Evolutionary conservation across 1,284 basidiomycete species (phyloP).

Genomic region (Ustilago shanxiensis): DNA sequence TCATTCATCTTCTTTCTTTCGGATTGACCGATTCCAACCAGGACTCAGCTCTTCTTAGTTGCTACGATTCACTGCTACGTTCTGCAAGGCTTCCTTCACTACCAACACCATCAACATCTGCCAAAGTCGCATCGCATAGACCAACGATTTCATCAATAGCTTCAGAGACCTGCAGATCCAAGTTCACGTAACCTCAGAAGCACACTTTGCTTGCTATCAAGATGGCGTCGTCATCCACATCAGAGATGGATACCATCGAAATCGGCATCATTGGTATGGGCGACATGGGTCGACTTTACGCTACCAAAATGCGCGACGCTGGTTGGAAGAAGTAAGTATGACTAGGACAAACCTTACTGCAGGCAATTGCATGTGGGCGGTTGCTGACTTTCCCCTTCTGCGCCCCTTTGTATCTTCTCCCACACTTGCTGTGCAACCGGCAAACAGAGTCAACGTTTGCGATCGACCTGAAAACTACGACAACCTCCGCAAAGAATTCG

Average conservation of each 20-base stretch:
- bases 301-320: conserved; percentile 78
- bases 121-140: not conserved
- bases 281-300: conserved; percentile 95
- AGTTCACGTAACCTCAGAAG: not conserved
- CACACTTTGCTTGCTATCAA: not conserved
- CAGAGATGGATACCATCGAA: conserved; percentile 55
- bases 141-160: not conserved
- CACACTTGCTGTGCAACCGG: not conserved
- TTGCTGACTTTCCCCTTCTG: conserved; percentile 65
- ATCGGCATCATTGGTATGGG: conserved; percentile 72
- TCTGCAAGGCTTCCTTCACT: not conserved
- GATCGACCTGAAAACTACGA: conserved; percentile 85
- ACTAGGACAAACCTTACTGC: not conserved
- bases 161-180: not conserved
- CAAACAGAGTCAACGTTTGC: conserved; percentile 81
- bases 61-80: not conserved
- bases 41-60: not conserved
- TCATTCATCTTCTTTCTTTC: not conserved
- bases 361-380: conserved; percentile 71
- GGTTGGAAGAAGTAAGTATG: conserved; percentile 76
- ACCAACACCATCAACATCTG: not conserved
- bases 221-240: conserved; percentile 6
- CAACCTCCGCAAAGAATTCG: conserved; percentile 76
- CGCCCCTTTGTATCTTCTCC: not conserved
- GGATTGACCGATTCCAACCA: not conserved